Percentiles rank a stretch among this genome's conserved stretches.
phyloP scores from a whole-genome alignment of 768 basidiomycete species.

The Suillus subluteus region DNA sequence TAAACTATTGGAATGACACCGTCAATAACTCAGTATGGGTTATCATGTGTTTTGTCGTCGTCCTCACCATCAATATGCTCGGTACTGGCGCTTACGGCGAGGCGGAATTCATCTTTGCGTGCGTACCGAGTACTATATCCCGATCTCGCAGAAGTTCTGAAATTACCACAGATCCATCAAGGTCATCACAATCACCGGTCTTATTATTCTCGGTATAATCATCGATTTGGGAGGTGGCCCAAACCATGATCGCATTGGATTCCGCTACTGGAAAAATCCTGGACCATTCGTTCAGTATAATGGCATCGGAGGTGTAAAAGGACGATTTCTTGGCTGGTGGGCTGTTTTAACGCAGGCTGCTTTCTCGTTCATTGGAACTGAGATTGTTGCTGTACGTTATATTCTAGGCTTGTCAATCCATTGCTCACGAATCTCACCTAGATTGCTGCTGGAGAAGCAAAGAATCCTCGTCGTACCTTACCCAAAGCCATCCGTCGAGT shows the following conservation, averaged over 20 bases:
- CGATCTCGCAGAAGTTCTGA: not conserved
- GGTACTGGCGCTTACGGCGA: slow-evolving; percentile 84
- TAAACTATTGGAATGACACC: slow-evolving; percentile 67
- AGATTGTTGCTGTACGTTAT: slow-evolving; percentile 83
- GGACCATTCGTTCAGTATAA: slow-evolving; percentile 83
- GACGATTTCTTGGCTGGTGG: slow-evolving; percentile 77
- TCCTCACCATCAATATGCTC: slow-evolving; percentile 73
- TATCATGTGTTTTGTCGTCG: slow-evolving; percentile 72
- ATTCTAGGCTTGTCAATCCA: not conserved
- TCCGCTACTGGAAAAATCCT: slow-evolving; percentile 81
- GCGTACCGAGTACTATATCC: slow-evolving; percentile 10
- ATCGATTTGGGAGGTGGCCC: slow-evolving; percentile 91
- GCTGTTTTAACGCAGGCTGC: slow-evolving; percentile 83
- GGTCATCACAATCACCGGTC: slow-evolving; percentile 79
- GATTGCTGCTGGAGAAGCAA: slow-evolving; percentile 88
- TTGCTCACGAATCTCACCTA: slow-evolving; percentile 29
- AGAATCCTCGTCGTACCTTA: slow-evolving; percentile 77
- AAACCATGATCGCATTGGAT: slow-evolving; percentile 64
- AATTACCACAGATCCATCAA: slow-evolving; percentile 65
- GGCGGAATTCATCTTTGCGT: slow-evolving; percentile 87
- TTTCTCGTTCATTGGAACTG: slow-evolving; percentile 92
- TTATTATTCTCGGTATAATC: slow-evolving; percentile 70
- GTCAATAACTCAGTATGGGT: slow-evolving; percentile 81
- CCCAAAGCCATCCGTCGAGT: slow-evolving; percentile 62
- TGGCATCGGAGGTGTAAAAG: slow-evolving; percentile 65